A percentile compares a stretch with the other conserved stretches of the same genome.
Evolutionary conservation across 2,329 filamentous ascomycete species (phyloP).

Genomic region (Tolypocladium tropicale): DNA sequence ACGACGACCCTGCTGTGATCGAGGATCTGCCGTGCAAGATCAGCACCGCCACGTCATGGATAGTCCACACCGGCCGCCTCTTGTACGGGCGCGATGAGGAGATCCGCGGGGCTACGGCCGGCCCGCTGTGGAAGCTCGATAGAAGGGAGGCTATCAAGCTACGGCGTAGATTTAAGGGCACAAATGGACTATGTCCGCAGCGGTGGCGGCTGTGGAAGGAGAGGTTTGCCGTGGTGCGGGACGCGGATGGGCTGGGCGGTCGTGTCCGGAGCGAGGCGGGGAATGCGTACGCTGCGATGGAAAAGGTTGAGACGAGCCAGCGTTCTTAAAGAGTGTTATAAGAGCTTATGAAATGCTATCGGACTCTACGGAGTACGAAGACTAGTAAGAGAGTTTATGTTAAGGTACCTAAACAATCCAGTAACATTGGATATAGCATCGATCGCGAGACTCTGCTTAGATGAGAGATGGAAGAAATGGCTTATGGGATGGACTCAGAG

Average conservation of each 20-base stretch:
- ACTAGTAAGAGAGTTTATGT: too few relatives aligned
- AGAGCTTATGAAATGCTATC: too few relatives aligned
- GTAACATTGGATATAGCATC: conserved; percentile 18
- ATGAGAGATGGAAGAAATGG: conserved; percentile 17
- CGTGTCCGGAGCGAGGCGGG: neutral
- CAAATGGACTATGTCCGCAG: conserved; percentile 6
- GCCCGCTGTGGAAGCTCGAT: conserved; percentile 8
- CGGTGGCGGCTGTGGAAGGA: conserved; percentile 11
- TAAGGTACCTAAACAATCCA: too few relatives aligned
- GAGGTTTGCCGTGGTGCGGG: conserved; percentile 6
- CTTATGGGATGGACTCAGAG: too few relatives aligned
- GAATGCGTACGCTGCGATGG: neutral
- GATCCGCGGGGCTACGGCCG: conserved; percentile 6
- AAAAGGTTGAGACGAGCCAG: neutral
- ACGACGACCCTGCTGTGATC: conserved; percentile 3
- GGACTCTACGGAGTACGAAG: too few relatives aligned
- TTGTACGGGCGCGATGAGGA: conserved; percentile 8
- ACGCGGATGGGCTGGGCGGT: conserved; percentile 3
- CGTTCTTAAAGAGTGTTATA: neutral
- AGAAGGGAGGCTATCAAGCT: conserved; percentile 8
- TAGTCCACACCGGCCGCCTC: conserved; percentile 2
- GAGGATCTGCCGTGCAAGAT: conserved; percentile 3
- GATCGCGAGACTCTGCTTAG: conserved; percentile 16
- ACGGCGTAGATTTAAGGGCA: conserved; percentile 6
- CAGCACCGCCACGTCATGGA: conserved; percentile 4